Evolutionary conservation across 441 rosid genomes (phyloP), one percentile per base, ranked within the genome.

Genomic region (Adansonia madagascariensis): DNA sequence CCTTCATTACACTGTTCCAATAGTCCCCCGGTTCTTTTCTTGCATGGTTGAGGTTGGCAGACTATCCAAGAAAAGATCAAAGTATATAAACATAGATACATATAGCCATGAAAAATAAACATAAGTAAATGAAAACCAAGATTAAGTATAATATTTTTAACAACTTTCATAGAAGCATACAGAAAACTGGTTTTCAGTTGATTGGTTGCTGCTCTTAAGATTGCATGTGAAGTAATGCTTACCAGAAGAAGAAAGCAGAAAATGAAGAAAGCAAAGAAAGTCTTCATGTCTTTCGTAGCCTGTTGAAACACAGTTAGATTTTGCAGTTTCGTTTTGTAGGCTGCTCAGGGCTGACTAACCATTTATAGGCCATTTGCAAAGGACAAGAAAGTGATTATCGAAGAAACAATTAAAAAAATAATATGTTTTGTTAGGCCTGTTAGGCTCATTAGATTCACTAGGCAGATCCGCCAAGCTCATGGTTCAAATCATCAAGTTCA

Each of bases 1-100:
- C 84, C 43, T 79, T 74, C 78, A 59, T 75, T 1, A 74, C 71
- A 9, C 8, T 53, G 5, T 59, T 80, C 88, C 84, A 81, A 39
- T 83, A 75, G 10, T 80, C 84, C 0, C 80, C 77, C 0, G 72
- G 75, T 63, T 81, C 88, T 55, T 75, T 81, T 73, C 83, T 80
- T 24, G 78, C 88, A 81, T 66, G 17, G 49, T 47, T 53, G 0
- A 22, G 69, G 74, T 20, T 67, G 4, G 78, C 73, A 24, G 77
- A 27, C 89, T 84, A 67, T 61, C 18, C 24, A 57, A 43, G 9
- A 43, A 60, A 44, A 11, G 2, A 20, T 35, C n/a, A 50, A 63
- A 63, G 39, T 10, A 8, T 8, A 22, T 3, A 15, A 14, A 61
- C 17, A 61, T 12, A 61, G 8, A 3, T 20, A 14, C 14, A 10